Conservation (phyloP, 306 rosid species). For the Quercus engelmannii region DNA sequence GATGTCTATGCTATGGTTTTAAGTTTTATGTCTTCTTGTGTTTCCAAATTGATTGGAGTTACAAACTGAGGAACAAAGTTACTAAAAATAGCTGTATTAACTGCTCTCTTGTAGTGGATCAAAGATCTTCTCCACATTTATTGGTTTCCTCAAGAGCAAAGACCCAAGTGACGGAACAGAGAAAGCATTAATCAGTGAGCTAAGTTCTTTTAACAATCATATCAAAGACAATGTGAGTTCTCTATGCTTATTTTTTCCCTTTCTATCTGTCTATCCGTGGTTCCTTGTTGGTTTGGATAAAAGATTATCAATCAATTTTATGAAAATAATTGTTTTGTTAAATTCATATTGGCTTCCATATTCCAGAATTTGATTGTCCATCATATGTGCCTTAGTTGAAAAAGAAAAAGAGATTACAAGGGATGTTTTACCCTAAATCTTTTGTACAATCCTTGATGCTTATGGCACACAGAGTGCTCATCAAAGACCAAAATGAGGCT, state of each 20-base stretch:
- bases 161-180: slow-evolving; percentile 83
- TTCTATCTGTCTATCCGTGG: background rate
- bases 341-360: background rate
- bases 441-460: background rate
- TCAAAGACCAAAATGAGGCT: background rate
- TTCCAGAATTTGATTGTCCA: background rate
- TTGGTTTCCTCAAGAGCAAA: slow-evolving; percentile 94
- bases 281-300: background rate
- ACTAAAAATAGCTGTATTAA: background rate
- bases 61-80: background rate
- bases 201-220: slow-evolving; percentile 68
- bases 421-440: background rate
- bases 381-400: background rate
- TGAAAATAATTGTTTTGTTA: background rate
- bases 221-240: slow-evolving; percentile 71
- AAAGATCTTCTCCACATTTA: slow-evolving; percentile 85
- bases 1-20: background rate
- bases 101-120: slow-evolving; percentile 61
- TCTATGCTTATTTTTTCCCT: slow-evolving; percentile 4
- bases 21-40: background rate
- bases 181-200: slow-evolving; percentile 72
- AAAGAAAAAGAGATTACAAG: background rate
- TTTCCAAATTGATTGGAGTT: background rate
- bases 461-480: background rate
- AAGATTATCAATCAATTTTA: background rate